phyloP scores from a whole-genome alignment of 805 yeast genomes.

The Tetrapisispora phaffii region DNA sequence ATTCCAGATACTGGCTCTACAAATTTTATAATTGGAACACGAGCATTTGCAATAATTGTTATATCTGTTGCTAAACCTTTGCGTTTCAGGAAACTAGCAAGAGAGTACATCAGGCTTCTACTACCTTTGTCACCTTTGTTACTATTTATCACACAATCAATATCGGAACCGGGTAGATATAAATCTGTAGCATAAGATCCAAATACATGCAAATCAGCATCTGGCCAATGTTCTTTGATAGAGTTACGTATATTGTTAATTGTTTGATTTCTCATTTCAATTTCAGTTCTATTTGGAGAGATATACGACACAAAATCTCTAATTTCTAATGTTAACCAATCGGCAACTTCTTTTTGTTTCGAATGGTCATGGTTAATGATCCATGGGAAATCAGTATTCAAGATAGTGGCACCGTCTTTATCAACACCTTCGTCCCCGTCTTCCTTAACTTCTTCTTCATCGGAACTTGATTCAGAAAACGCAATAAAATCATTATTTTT shows the following conservation, averaged over 20 bases:
- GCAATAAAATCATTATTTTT: slow-evolving; percentile 37
- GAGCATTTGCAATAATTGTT: slow-evolving; percentile 80
- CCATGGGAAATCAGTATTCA: slow-evolving; percentile 52
- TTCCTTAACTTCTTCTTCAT: slow-evolving; percentile 13
- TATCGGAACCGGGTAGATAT: slow-evolving; percentile 92
- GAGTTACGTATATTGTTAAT: slow-evolving; percentile 51
- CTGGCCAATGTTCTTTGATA: slow-evolving; percentile 57
- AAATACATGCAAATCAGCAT: slow-evolving; percentile 72
- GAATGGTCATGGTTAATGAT: slow-evolving; percentile 67
- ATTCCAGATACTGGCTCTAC: slow-evolving; percentile 61
- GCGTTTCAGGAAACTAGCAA: slow-evolving; percentile 59
- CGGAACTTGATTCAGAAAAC: slow-evolving; percentile 28
- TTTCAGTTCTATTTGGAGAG: slow-evolving; percentile 73
- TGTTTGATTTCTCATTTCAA: slow-evolving; percentile 52
- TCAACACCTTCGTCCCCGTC: neutral
- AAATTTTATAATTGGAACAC: slow-evolving; percentile 90
- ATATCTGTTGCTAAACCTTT: slow-evolving; percentile 56
- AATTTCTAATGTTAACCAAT: slow-evolving; percentile 81
- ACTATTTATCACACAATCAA: slow-evolving; percentile 81
- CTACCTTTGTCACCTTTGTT: slow-evolving; percentile 46
- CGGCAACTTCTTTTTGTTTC: slow-evolving; percentile 64
- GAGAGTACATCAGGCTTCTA: slow-evolving; percentile 55
- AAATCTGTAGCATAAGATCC: slow-evolving; percentile 93
- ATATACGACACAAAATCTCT: slow-evolving; percentile 75
- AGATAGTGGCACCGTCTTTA: neutral